Base-by-base conservation (phyloP, 1,139 yeast genomes). In the Meyerozyma elateridarum region DNA sequence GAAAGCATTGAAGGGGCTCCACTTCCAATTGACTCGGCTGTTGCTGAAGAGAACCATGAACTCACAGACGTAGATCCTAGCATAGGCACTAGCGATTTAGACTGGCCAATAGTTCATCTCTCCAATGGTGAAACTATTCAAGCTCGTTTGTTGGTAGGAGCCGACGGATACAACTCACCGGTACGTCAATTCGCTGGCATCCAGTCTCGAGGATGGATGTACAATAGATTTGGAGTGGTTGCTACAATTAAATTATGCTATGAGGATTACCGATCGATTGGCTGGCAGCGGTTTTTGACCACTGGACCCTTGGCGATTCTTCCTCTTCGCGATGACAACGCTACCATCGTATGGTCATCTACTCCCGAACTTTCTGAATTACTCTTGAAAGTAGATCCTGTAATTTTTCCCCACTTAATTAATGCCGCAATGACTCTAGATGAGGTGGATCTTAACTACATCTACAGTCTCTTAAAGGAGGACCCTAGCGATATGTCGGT, bases 131-230 rank as follows among this genome's bases (percentile, higher is more conserved):
- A 73, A 11, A 45, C 52, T 11, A 62, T 82, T 31, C 75, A 75
- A 46, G 73, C 96, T 0, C 66, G 96, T 38, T 64, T 91, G 15
- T 65, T 91, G 22, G 77, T 89, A 9, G 99, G 99, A 7, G 95
- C 96, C 14, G 98, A 91, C 54, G 99, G 99, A 0, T 87, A 79
- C 53, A 87, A 89, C 56, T 88, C 97, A 0, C 96, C 96, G 0
- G 98, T 85, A 3, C 72, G 97, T 29, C 69, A 74, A 41, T 89
- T 74, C 51, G 83, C 96, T 0, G 78, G 76, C 2, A 87, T 93
- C 36, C 79, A 79, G 50, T 77, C 94, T 5, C 70, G 95, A 31
- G 98, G 98, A 6, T 93, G 98, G 98, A 76, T 73, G 36, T 91
- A 91, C 56, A 69, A 82, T 45, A 73, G 88, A 31, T 85, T 80